Evolutionary conservation across 768 basidiomycete genomes (phyloP), one percentile per base, ranked within the genome.

Genomic region (Panaeolus papilionaceus): DNA sequence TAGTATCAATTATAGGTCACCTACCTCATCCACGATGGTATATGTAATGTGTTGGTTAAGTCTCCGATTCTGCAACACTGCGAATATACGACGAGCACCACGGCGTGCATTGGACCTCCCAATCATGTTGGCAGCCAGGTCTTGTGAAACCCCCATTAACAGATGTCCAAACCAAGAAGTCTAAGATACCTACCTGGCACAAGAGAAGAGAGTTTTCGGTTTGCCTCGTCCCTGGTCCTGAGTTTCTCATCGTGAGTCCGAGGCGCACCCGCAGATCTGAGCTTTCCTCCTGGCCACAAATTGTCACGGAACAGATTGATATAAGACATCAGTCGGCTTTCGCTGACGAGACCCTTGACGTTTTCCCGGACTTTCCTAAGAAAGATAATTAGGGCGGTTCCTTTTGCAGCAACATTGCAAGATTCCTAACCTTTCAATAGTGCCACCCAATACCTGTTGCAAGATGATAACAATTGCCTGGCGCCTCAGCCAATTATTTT

Each of bases 381-480:
- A 33, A 33, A 33, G 33, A 40, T 14, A 12, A 12, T 44, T 16
- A 18, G 16, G 11, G 14, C 9, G 18, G 42, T 14, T 18, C 42
- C 42, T 44, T 5, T 44, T 44, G 42, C 14, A 8, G 14, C 38
- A 39, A 6, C 11, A 33, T 33, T 11, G 64, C 54, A 37, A 38
- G 38, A 63, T 67, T 49, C 38, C 87, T 72, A 64, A 97, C 97
- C 95, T 84, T 78, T 99, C 98, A 72, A 99, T 95, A 0, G 98
- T 98, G 14, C 94, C 93, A 11, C 96, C 97, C 2, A 99, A 84
- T 3, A 99, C 90, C 75, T 99, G 97, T 75, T 99, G 98, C 63
- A 99, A 80, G 67, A 99, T 96, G 63, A 99, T 94, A 14, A 99
- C 93, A 71, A 98, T 95, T 2, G 98, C 96, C 76, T 99, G 98